Conservation (phyloP, 176 grass and related monocot genomes). For the Triticum timopheevii region DNA sequence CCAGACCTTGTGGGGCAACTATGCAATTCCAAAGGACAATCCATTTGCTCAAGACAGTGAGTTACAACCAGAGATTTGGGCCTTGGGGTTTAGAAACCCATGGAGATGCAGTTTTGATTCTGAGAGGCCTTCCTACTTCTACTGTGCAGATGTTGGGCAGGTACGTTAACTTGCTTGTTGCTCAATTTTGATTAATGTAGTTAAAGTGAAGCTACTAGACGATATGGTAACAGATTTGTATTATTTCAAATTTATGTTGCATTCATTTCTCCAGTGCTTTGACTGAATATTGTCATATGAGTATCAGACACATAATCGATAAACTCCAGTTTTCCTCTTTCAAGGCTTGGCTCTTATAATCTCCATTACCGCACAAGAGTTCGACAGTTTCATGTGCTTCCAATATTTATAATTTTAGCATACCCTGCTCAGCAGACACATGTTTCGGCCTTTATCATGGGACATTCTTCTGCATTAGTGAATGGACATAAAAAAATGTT, state of each 20-base stretch:
- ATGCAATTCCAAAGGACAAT: slow-evolving; percentile 62
- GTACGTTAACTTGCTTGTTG: neutral
- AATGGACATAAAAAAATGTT: neutral
- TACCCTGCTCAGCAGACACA: neutral
- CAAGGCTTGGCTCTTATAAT: neutral
- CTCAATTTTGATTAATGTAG: neutral
- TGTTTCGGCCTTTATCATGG: neutral
- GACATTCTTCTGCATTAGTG: neutral
- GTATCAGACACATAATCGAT: neutral
- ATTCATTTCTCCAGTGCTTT: neutral
- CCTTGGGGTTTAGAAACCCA: slow-evolving; percentile 58
- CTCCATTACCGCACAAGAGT: neutral
- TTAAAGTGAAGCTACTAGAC: neutral
- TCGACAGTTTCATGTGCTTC: neutral
- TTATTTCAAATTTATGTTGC: neutral
- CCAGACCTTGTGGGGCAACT: slow-evolving; percentile 58
- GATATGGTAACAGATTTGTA: neutral
- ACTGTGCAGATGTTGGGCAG: slow-evolving; percentile 61
- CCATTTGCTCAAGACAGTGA: slow-evolving; percentile 50
- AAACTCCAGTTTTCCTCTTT: neutral
- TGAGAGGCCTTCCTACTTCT: slow-evolving; percentile 63
- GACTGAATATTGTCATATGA: neutral
- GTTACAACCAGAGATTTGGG: slow-evolving; percentile 58
- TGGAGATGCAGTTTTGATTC: slow-evolving; percentile 80
- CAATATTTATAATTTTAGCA: neutral